Evolutionary conservation across 2,329 filamentous ascomycete genomes (phyloP), one percentile per base, ranked within the genome.

Genomic region (Colletotrichum sp.): DNA sequence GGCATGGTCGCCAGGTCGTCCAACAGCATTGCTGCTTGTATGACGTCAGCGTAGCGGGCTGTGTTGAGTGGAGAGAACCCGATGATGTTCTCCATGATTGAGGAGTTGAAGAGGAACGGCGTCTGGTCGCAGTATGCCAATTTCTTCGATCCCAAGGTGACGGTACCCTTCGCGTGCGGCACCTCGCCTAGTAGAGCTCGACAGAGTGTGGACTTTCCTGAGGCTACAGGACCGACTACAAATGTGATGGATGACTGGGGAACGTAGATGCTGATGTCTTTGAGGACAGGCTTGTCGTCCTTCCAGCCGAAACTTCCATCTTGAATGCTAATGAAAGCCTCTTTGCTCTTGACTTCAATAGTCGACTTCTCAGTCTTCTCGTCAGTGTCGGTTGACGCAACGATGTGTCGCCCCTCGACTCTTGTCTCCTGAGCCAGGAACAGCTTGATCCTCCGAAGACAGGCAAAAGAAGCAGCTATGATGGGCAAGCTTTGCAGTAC

Each of bases 141-240:
- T 8, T 76, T 77, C 7, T 59, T 44, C 5, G 5, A 52, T 57
- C 29, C 32, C 4, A 79, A 36, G 11, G 59, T 69, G 8, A 82
- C 69, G 3, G 44, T 65, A 0, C 81, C 81, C 15, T 66, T 55
- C 4, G 32, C 52, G 27, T 75, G 63, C 1, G 80, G 74, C 6
- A 79, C 76, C 75, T 84, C 83, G 3, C 82, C 83, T 4, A 86
- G 79, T 30, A 87, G 59, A 61, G 82, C 76, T 79, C 84, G 75
- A 78, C 83, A 82, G 1, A 87, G 77, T 0, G 85, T 85, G 0
- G 85, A 85, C 72, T 88, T 85, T 1, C 84, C 83, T 1, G 80
- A 82, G 5, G 81, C 83, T 3, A 86, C 83, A 3, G 85, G 85
- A 0, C 86, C 86, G 3, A 85, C 79, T 2, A 87, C 77, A 1